phyloP scores from a whole-genome alignment of 192 early-diverging fungal species.

The Diversispora epigaea region DNA sequence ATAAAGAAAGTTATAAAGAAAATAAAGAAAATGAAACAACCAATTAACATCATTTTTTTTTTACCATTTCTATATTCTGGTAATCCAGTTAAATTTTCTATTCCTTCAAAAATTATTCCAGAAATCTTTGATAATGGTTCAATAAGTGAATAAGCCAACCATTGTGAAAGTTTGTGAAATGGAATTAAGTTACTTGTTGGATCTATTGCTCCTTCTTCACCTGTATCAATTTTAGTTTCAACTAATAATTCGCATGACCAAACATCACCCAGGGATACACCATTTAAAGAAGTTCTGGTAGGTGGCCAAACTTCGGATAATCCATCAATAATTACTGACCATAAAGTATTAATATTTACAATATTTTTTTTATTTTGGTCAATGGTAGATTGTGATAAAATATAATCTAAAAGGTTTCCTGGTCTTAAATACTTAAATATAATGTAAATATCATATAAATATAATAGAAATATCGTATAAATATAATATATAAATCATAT shows the following conservation, averaged over 20 bases:
- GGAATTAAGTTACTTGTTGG: conserved; percentile 59
- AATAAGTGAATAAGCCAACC: conserved; percentile 91
- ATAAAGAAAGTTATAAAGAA: conserved; percentile 34
- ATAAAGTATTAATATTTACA: conserved; percentile 71
- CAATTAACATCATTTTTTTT: background rate
- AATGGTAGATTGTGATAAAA: conserved; percentile 62
- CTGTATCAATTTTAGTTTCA: conserved; percentile 1
- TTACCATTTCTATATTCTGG: conserved; percentile 80
- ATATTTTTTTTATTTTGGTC: conserved; percentile 42
- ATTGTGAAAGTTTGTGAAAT: conserved; percentile 95
- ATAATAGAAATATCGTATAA: background rate
- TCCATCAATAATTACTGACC: conserved; percentile 77
- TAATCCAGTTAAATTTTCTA: conserved; percentile 78
- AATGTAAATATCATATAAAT: too few species aligned
- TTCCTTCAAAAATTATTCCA: conserved; percentile 49
- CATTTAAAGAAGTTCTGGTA: conserved; percentile 73
- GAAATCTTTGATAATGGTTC: conserved; percentile 68
- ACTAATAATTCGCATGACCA: conserved; percentile 74
- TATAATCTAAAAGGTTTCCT: conserved; percentile 78
- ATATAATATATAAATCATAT: background rate
- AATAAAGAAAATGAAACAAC: background rate
- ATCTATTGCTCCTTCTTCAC: background rate
- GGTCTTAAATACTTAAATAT: conserved; percentile 52
- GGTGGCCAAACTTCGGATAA: conserved; percentile 85
- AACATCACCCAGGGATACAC: conserved; percentile 83